Evolutionary conservation across 2,329 filamentous ascomycete genomes (phyloP).

Genomic region (Colletotrichum sp.): DNA sequence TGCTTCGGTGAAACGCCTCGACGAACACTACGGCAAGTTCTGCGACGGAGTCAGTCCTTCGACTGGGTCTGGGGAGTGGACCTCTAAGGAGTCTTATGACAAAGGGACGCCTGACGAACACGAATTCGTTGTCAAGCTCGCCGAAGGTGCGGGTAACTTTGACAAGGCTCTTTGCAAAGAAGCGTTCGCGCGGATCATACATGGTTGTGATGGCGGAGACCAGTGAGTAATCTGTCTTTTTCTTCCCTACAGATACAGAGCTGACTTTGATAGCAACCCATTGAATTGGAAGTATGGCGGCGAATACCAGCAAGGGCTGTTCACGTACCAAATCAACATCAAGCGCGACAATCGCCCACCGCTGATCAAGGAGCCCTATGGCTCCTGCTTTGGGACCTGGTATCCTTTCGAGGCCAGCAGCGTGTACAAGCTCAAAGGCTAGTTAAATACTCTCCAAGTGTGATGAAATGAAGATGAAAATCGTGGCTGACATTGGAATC

Average conservation of each 20-base stretch:
- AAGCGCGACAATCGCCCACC: not conserved
- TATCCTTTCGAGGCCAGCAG: not conserved
- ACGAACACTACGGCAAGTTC: not conserved
- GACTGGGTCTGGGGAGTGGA: not conserved
- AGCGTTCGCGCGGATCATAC: not conserved
- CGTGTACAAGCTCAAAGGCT: not conserved
- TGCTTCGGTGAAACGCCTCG: not conserved
- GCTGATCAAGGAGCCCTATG: not conserved
- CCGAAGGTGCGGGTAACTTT: not conserved
- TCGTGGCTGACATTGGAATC: not conserved
- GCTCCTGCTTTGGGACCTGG: not conserved
- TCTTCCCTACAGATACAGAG: not conserved
- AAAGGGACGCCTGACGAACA: not conserved
- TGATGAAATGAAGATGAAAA: not conserved
- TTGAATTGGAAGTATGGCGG: not conserved
- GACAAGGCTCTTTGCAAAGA: not conserved
- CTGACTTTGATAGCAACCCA: not conserved
- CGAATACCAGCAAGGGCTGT: not conserved
- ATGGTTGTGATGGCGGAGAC: not conserved
- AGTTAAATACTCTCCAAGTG: not conserved
- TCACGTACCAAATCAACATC: not conserved
- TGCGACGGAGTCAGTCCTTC: not conserved
- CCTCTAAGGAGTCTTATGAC: not conserved
- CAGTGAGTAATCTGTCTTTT: not conserved
- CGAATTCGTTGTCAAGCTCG: not conserved